Conservation (phyloP, 1,284 basidiomycete species). For the Sphaerobolus stellatus region DNA sequence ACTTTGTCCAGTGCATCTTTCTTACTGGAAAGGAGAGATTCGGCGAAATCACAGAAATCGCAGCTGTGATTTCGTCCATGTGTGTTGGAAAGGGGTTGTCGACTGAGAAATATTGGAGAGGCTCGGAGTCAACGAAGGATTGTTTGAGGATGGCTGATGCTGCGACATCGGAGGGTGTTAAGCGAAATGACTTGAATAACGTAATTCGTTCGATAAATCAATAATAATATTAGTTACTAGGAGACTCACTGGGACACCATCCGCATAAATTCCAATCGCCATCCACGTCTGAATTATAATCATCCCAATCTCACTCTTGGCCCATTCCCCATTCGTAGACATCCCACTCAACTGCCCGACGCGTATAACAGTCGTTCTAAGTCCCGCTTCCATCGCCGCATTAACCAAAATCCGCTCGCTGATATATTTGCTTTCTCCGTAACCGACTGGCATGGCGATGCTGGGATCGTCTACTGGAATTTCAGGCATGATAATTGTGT, state of each 20-base stretch:
- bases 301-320: not conserved
- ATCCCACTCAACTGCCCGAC: conserved; percentile 33
- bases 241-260: too few relatives aligned
- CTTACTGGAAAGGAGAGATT: too few relatives aligned
- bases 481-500: conserved; percentile 17
- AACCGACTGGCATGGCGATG: conserved; percentile 14
- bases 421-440: conserved; percentile 22
- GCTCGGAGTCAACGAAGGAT: not conserved
- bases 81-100: conserved; percentile 1
- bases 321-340: conserved; percentile 3
- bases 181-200: not conserved
- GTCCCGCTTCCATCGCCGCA: conserved; percentile 11
- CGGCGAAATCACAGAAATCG: too few relatives aligned
- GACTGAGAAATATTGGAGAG: not conserved
- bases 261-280: too few relatives aligned
- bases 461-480: conserved; percentile 1
- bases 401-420: conserved; percentile 19
- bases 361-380: conserved; percentile 28
- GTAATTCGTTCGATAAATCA: too few relatives aligned
- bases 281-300: not conserved
- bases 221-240: too few relatives aligned
- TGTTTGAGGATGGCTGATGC: conserved; percentile 4
- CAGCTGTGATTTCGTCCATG: too few relatives aligned
- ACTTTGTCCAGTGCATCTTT: too few relatives aligned
- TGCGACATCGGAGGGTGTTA: not conserved